These are phyloP conservation scores for Geosiphon pyriformis DNA, from an alignment of 192 early-diverging fungal species.

Conservation along the genomic window DNA sequence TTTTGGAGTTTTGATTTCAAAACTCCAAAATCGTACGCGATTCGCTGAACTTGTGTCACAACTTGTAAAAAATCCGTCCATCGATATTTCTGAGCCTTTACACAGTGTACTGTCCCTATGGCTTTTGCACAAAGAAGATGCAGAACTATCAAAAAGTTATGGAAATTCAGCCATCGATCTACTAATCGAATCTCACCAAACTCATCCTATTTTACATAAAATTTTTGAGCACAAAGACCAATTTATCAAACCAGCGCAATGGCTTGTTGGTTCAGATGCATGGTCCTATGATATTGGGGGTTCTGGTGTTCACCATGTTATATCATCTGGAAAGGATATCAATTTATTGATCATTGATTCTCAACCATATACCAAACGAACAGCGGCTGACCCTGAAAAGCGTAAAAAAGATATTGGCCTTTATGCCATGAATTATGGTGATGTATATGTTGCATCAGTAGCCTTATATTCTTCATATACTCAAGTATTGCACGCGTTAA, in stretches of 20 bases:
- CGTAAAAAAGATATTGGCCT: constrained; percentile 93
- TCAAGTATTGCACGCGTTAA: constrained; percentile 80
- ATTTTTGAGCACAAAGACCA: constrained; percentile 36
- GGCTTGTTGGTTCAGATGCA: constrained; percentile 85
- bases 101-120: constrained; percentile 60
- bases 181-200: constrained; percentile 16
- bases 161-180: constrained; percentile 41
- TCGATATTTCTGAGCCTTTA: constrained; percentile 47
- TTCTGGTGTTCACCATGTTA: constrained; percentile 87
- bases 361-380: constrained; percentile 60
- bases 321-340: constrained; percentile 76
- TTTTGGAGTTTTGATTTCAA: constrained; percentile 69
- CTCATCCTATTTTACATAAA: constrained; percentile 26
- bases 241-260: constrained; percentile 66
- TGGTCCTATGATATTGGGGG: constrained; percentile 84
- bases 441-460: constrained; percentile 86
- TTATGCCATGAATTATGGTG: constrained; percentile 92
- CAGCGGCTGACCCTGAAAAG: constrained; percentile 46
- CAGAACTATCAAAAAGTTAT: constrained; percentile 47
- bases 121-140: constrained; percentile 54
- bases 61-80: constrained; percentile 45
- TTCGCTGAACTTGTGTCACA: constrained; percentile 58
- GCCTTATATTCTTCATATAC: constrained; percentile 83
- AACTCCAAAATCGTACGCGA: constrained; percentile 60
- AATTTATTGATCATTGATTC: constrained; percentile 92